These are phyloP conservation scores for Blastocystis sp. DNA, from an alignment of 352 stramenopile species.

Conservation along the genomic window DNA sequence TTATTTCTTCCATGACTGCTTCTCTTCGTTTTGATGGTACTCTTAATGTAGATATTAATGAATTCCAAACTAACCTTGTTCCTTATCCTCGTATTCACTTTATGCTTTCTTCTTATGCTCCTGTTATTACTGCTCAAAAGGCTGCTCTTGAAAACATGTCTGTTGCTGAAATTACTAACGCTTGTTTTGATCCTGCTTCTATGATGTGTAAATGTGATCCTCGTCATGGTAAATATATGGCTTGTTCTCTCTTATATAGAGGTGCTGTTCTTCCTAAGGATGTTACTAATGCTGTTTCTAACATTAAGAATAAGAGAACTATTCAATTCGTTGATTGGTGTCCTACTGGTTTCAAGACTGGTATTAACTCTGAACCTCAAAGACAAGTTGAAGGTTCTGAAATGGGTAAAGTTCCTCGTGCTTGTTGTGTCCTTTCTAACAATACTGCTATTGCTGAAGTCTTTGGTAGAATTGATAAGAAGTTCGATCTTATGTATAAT, in stretches of 20 bases:
- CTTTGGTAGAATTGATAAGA: conserved; percentile 89
- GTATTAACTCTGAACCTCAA: conserved; percentile 92
- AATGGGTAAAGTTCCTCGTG: conserved; percentile 80
- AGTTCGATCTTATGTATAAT: conserved; percentile 98
- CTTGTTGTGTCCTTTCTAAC: conserved; percentile 96
- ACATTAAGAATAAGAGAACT: conserved; percentile 95
- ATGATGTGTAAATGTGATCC: conserved; percentile 99
- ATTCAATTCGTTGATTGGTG: conserved; percentile 99
- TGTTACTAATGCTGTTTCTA: conserved; percentile 82
- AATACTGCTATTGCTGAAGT: conserved; percentile 91
- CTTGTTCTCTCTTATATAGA: conserved; percentile 89
- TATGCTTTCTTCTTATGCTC: conserved; percentile 90
- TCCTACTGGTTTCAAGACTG: conserved; percentile 92
- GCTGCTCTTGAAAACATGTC: conserved; percentile 86
- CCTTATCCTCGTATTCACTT: conserved; percentile 97
- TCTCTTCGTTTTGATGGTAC: conserved; percentile 89
- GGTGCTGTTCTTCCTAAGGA: conserved; percentile 66
- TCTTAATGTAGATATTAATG: conserved; percentile 93
- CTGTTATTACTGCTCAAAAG: conserved; percentile 87
- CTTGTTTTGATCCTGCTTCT: conserved; percentile 77
- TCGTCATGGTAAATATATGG: conserved; percentile 96
- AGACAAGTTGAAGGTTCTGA: conserved; percentile 82
- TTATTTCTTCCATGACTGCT: conserved; percentile 90
- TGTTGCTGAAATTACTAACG: conserved; percentile 92
- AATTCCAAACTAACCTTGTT: conserved; percentile 97